Percentiles rank a stretch among this genome's conserved stretches.
These are phyloP conservation scores for Raffaelea deltoideospora DNA, from an alignment of 2,329 filamentous ascomycete species.

Conservation along the genomic window DNA sequence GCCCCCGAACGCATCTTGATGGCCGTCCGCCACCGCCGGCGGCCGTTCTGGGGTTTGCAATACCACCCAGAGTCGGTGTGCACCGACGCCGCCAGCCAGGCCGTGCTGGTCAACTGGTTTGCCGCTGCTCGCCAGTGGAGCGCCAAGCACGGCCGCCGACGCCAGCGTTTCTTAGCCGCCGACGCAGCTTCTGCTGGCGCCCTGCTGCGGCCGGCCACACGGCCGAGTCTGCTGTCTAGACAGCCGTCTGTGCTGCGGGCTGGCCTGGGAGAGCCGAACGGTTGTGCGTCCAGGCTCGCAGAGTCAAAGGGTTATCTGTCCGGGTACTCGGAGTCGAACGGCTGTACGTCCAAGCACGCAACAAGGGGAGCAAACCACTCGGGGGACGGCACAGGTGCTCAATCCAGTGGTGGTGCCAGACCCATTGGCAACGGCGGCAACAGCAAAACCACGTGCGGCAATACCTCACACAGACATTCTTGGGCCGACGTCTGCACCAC, in stretches of 20 bases:
- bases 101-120: slow-evolving; percentile 66
- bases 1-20: slow-evolving; percentile 49
- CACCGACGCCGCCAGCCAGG: slow-evolving; percentile 51
- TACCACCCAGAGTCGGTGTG: slow-evolving; percentile 86
- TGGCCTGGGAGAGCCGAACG: too few species aligned
- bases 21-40: slow-evolving; percentile 51
- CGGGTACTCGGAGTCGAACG: too few species aligned
- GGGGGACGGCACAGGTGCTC: too few species aligned
- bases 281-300: too few species aligned
- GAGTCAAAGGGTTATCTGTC: too few species aligned
- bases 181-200: too few species aligned
- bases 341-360: too few species aligned
- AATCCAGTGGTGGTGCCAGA: too few species aligned
- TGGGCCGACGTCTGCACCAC: not conserved
- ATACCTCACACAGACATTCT: not conserved
- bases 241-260: not conserved
- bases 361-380: too few species aligned
- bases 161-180: too few species aligned
- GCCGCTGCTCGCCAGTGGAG: slow-evolving; percentile 47
- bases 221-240: slow-evolving; percentile 18
- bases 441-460: too few species aligned
- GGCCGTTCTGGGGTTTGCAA: slow-evolving; percentile 76
- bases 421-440: not conserved
- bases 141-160: slow-evolving; percentile 12
- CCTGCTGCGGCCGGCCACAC: slow-evolving; percentile 16